These are phyloP conservation scores for Ilyonectria robusta DNA, from an alignment of 2,329 filamentous ascomycete genomes.

Conservation along the genomic window DNA sequence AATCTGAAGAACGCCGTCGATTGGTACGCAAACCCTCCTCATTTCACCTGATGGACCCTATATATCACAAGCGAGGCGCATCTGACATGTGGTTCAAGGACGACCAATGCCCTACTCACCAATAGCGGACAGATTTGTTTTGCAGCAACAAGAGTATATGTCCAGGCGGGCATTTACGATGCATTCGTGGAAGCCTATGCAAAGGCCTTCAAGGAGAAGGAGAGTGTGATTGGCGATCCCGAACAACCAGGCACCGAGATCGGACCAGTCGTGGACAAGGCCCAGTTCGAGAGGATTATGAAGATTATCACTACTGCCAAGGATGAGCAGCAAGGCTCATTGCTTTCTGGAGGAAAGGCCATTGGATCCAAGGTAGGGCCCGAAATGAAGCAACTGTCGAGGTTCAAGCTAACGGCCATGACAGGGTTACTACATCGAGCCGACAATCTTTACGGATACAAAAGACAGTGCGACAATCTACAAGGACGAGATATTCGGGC, in stretches of 20 bases:
- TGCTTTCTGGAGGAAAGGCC: conserved; percentile 20
- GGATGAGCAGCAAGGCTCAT: conserved; percentile 27
- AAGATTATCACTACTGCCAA: conserved; percentile 61
- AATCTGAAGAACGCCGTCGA: conserved; percentile 75
- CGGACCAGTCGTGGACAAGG: conserved; percentile 65
- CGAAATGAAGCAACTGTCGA: not conserved
- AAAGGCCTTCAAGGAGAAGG: conserved; percentile 58
- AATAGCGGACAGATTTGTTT: conserved; percentile 71
- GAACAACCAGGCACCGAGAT: conserved; percentile 49
- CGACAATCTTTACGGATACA: conserved; percentile 46
- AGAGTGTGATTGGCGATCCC: conserved; percentile 53
- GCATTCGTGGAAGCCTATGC: conserved; percentile 74
- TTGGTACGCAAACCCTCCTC: conserved; percentile 47
- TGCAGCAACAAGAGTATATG: conserved; percentile 69
- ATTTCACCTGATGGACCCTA: conserved; percentile 42
- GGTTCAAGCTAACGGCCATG: too few species aligned
- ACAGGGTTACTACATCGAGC: conserved; percentile 45
- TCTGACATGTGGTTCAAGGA: not conserved
- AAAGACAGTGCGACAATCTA: not conserved
- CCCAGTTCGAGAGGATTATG: conserved; percentile 63
- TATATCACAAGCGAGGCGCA: not conserved
- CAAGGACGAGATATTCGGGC: conserved; percentile 58
- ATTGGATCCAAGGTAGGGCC: conserved; percentile 42
- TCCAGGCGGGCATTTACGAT: conserved; percentile 62
- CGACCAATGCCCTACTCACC: conserved; percentile 38